Evolutionary conservation across 2,329 filamentous ascomycete genomes (phyloP).

Genomic region (Beauveria sp.): DNA sequence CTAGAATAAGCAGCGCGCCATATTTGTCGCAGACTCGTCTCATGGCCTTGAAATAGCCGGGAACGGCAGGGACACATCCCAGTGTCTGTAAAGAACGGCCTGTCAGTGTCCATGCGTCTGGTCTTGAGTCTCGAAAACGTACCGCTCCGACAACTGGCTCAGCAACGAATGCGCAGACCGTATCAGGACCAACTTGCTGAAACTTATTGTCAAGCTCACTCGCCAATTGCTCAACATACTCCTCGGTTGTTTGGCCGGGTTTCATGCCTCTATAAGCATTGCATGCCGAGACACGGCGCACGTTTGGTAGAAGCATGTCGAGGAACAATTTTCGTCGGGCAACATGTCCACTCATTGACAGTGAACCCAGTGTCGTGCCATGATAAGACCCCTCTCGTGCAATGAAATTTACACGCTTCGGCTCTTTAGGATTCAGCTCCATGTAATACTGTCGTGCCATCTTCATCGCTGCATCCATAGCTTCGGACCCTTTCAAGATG

Average conservation of each 20-base stretch:
- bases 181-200: conserved; percentile 52
- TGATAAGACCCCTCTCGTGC: conserved; percentile 63
- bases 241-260: conserved; percentile 42
- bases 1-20: conserved; percentile 67
- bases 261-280: conserved; percentile 52
- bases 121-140: background rate
- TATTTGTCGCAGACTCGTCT: conserved; percentile 61
- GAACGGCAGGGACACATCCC: conserved; percentile 58
- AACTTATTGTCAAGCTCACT: conserved; percentile 62
- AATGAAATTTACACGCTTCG: conserved; percentile 56
- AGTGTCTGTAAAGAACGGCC: conserved; percentile 25
- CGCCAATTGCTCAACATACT: conserved; percentile 54
- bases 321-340: conserved; percentile 53
- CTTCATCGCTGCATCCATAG: conserved; percentile 39
- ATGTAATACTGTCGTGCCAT: conserved; percentile 37
- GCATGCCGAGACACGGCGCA: conserved; percentile 56
- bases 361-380: conserved; percentile 59
- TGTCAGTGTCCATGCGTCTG: background rate
- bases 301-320: conserved; percentile 48
- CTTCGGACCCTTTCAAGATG: conserved; percentile 39
- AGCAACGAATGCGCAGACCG: conserved; percentile 62
- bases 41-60: conserved; percentile 64
- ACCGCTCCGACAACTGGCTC: conserved; percentile 63
- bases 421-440: conserved; percentile 38
- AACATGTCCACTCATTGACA: conserved; percentile 56